phyloP scores from a whole-genome alignment of 306 rosid species.

The Cicer arietinum region DNA sequence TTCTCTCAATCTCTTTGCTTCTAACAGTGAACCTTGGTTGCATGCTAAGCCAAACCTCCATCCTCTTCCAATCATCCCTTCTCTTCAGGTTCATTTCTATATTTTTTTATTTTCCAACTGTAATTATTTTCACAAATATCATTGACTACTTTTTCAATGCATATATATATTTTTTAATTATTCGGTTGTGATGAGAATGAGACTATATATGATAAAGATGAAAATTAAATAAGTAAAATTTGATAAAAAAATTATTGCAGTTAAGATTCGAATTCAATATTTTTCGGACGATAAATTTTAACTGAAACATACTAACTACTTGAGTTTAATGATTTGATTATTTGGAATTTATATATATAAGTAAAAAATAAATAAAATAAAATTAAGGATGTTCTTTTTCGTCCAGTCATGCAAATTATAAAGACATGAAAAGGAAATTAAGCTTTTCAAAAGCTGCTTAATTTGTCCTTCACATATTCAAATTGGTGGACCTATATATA shows the following conservation, averaged over 20 bases:
- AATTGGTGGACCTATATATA: slow-evolving; percentile 43
- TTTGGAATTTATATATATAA: too few relatives aligned
- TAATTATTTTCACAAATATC: slow-evolving; percentile 6
- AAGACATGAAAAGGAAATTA: slow-evolving; percentile 49
- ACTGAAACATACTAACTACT: too few relatives aligned
- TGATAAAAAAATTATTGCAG: too few relatives aligned
- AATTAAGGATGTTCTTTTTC: slow-evolving; percentile 51
- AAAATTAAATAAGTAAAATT: too few relatives aligned
- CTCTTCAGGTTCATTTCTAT: slow-evolving; percentile 53
- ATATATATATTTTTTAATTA: too few relatives aligned
- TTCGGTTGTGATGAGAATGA: too few relatives aligned
- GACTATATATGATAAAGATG: too few relatives aligned
- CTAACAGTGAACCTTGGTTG: slow-evolving; percentile 89
- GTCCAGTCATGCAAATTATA: slow-evolving; percentile 57
- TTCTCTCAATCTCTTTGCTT: slow-evolving; percentile 53
- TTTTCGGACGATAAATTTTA: too few relatives aligned
- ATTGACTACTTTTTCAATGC: neutral
- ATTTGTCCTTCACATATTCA: slow-evolving; percentile 50
- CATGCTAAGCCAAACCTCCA: slow-evolving; percentile 69
- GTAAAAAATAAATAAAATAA: neutral
- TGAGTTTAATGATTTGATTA: too few relatives aligned
- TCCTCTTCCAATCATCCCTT: slow-evolving; percentile 55
- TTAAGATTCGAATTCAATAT: too few relatives aligned
- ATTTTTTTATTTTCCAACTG: slow-evolving; percentile 1
- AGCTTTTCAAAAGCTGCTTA: slow-evolving; percentile 58